Evolutionary conservation across 139 green algal genomes (phyloP), one percentile per base, ranked within the genome.

Genomic region (Nannochloris sp.): DNA sequence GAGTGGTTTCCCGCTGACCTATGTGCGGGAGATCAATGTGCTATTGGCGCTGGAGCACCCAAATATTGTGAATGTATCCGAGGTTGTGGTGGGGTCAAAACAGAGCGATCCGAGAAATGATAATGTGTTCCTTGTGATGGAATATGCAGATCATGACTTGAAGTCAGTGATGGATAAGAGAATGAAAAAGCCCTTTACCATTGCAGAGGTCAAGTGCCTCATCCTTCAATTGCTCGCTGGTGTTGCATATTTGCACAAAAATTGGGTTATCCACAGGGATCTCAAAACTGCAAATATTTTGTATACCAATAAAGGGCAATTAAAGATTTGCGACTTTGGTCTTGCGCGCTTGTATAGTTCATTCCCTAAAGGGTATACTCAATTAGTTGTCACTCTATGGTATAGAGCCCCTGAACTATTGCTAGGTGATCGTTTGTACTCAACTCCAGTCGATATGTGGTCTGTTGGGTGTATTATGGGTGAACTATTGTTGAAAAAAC

Each of bases 251-350:
- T 79, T 97, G 58, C 92, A 98, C 70, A 74, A 89, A 3, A 87
- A 93, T 78, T 95, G 86, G 85, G 81, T 91, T 29, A 67, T 94
- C 29, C 87, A 94, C 69, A 74, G 90, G 6, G 89, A 95, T 78
- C 77, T 99, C 11, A 99, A 99, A 76, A 94, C 91, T 23, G 86
- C 79, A 61, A 99, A 99, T 82, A 88, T 99, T 63, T 86, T 99
- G 63, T 95, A 96, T 76, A 95, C 88, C 71, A 92, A 96, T 79
- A 63, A 67, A 3, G 93, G 93, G 1, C 74, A 91, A 73, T 80
- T 98, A 33, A 97, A 97, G 65, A 50, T 98, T 49, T 98, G 93
- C 62, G 93, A 99, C 81, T 96, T 97, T 82, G 93, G 93, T 1
- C 73, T 98, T 62, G 91, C 93, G 1, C 71, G 88, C 17, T 74